phyloP scores from a whole-genome alignment of 768 basidiomycete species.

The Cystofilobasidium ferigula region DNA sequence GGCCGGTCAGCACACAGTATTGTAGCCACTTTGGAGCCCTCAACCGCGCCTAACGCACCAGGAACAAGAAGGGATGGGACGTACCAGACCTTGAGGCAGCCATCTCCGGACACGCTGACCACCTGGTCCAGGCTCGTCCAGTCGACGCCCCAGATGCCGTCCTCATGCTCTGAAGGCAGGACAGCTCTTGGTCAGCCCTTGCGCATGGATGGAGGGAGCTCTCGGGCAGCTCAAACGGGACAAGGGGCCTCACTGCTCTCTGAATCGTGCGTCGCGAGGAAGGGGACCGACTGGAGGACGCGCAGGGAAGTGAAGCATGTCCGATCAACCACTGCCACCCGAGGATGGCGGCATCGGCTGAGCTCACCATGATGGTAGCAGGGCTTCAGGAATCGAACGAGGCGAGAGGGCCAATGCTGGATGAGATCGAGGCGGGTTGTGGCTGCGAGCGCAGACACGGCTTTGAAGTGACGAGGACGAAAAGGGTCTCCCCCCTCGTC shows the following conservation, averaged over 20 bases:
- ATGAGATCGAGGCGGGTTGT: too few relatives aligned
- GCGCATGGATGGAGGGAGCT: neutral
- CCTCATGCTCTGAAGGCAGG: conserved; percentile 54
- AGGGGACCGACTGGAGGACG: conserved; percentile 10
- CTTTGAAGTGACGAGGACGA: too few relatives aligned
- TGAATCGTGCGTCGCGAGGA: conserved; percentile 14
- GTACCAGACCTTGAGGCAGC: conserved; percentile 57
- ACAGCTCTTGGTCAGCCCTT: too few relatives aligned
- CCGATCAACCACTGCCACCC: too few relatives aligned
- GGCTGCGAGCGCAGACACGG: too few relatives aligned
- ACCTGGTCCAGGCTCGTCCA: conserved; percentile 59
- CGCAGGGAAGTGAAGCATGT: neutral
- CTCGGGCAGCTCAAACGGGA: neutral
- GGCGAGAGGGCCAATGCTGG: too few relatives aligned
- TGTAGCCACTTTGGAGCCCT: conserved; percentile 53
- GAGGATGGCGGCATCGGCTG: too few relatives aligned
- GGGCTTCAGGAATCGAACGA: too few relatives aligned
- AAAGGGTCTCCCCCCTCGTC: too few relatives aligned
- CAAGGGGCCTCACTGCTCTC: conserved; percentile 1
- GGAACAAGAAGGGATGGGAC: conserved; percentile 52
- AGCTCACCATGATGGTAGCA: neutral
- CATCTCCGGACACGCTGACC: conserved; percentile 67
- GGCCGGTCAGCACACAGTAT: too few relatives aligned
- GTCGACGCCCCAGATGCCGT: conserved; percentile 64
- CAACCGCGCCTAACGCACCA: conserved; percentile 71